A percentile compares a stretch with the other conserved stretches of the same genome.
Evolutionary conservation across 176 grass and related monocot genomes (phyloP).

Genomic region (Dendrocalamus sinicus): DNA sequence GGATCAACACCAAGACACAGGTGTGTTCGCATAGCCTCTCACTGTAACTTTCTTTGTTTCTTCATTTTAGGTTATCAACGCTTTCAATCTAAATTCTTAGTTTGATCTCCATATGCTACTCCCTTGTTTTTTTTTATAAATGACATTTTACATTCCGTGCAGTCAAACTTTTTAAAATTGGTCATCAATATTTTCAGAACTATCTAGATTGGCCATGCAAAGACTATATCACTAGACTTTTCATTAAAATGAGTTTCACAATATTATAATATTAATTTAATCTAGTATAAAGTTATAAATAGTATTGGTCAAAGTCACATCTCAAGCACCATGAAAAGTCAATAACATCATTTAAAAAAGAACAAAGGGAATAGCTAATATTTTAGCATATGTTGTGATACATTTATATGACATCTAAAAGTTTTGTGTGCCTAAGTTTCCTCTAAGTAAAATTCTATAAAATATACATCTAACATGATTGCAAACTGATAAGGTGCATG

Average conservation of each 20-base stretch:
- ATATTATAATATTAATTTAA: not conserved
- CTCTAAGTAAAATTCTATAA: not conserved
- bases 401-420: not conserved
- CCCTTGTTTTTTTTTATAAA: not conserved
- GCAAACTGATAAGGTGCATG: not conserved
- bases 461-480: not conserved
- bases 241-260: not conserved
- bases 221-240: not conserved
- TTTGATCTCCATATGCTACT: constrained; percentile 13
- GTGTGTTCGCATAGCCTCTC: constrained; percentile 36
- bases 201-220: constrained; percentile 1
- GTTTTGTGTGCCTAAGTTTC: not conserved
- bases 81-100: not conserved
- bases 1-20: constrained; percentile 97
- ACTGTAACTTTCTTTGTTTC: constrained; percentile 19
- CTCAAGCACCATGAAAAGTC: not conserved
- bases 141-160: not conserved
- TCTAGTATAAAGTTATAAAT: not conserved
- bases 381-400: not conserved
- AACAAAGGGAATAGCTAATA: not conserved
- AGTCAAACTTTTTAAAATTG: constrained; percentile 15
- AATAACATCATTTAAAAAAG: not conserved
- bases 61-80: constrained; percentile 16
- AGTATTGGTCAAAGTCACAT: not conserved
- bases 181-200: not conserved